These are phyloP conservation scores for Turritis glabra DNA, from an alignment of 345 rosid genomes.

Conservation along the genomic window DNA sequence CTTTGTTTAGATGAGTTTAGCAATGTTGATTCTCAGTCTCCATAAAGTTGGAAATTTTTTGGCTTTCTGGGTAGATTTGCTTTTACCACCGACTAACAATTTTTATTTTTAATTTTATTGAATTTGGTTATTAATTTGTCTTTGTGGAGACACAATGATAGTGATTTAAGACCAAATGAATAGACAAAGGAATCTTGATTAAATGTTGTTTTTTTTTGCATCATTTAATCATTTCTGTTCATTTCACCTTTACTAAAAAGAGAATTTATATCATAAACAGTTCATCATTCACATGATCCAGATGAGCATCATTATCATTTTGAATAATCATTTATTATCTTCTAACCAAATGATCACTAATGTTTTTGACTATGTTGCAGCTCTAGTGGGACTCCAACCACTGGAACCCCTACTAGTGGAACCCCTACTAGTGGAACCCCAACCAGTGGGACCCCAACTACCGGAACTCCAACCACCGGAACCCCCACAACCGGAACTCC, in stretches of 20 bases:
- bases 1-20: conserved; percentile 13
- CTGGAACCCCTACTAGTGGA: not conserved
- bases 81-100: conserved; percentile 26
- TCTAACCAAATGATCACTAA: not conserved
- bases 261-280: not conserved
- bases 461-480: conserved; percentile 16
- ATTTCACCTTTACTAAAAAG: conserved; percentile 18
- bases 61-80: conserved; percentile 16
- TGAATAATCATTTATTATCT: not conserved
- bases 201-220: not conserved
- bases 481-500: conserved; percentile 14
- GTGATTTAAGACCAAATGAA: conserved; percentile 22
- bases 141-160: conserved; percentile 29
- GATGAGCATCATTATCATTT: conserved; percentile 2
- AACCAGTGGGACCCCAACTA: not conserved
- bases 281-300: conserved; percentile 30
- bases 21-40: not conserved
- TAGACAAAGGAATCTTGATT: conserved; percentile 21
- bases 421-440: not conserved
- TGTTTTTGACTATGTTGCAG: conserved; percentile 26
- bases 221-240: conserved; percentile 14
- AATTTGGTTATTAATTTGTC: not conserved
- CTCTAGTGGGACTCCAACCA: conserved; percentile 37
- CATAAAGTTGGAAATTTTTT: not conserved
- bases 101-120: not conserved